Evolutionary conservation across 1,284 basidiomycete species (phyloP).

Genomic region (Polyporus tsugae): DNA sequence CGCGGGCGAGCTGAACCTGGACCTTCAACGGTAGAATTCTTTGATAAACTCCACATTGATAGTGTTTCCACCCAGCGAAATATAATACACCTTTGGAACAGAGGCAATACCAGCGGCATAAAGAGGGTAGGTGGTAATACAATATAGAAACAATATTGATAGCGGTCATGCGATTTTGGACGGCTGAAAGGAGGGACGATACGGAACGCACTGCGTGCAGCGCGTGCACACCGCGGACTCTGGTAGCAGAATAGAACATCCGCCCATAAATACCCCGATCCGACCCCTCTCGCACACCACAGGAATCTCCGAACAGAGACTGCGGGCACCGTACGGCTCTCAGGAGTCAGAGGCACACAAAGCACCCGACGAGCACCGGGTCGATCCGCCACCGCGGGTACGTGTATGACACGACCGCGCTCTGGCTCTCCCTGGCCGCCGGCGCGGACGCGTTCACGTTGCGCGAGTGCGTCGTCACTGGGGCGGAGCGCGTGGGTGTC

Average conservation of each 20-base stretch:
- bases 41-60: no score
- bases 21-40: no score
- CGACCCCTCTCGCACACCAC: no score
- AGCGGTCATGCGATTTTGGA: neutral
- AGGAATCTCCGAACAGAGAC: no score
- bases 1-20: no score
- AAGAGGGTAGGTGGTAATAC: neutral
- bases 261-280: neutral
- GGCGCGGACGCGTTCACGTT: neutral
- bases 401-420: constrained; percentile 13
- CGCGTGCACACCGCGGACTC: neutral
- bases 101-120: no score
- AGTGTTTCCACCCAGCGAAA: no score
- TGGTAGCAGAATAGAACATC: neutral
- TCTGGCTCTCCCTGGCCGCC: neutral
- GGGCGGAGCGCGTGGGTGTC: neutral
- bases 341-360: constrained; percentile 16
- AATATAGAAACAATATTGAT: neutral
- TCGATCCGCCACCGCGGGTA: constrained; percentile 25
- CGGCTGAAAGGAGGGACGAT: neutral
- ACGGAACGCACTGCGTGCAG: neutral
- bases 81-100: no score
- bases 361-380: constrained; percentile 25
- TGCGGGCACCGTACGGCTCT: no score
- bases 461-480: constrained; percentile 1